A percentile compares a stretch with the other conserved stretches of the same genome.
These are phyloP conservation scores for Coemansia furcata DNA, from an alignment of 192 early-diverging fungal genomes.

Conservation along the genomic window DNA sequence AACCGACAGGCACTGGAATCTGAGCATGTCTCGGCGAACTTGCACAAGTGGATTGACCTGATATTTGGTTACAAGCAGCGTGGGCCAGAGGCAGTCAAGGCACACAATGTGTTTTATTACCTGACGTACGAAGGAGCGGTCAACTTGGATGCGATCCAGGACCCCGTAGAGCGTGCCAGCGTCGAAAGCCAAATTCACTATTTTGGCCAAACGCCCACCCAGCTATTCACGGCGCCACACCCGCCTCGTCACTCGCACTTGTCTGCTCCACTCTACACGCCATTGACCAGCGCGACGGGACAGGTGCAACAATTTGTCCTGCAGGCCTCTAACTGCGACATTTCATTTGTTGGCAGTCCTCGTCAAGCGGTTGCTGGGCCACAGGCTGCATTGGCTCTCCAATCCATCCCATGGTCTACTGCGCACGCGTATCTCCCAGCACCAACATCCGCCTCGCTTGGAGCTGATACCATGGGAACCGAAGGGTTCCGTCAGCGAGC, in stretches of 20 bases:
- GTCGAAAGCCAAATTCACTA: conserved; percentile 95
- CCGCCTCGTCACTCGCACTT: conserved; percentile 43
- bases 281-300: conserved; percentile 23
- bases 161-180: conserved; percentile 83
- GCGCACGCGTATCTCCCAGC: not conserved
- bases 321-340: conserved; percentile 24
- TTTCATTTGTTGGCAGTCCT: conserved; percentile 32
- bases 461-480: not conserved
- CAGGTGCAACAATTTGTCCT: conserved; percentile 41
- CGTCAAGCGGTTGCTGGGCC: not conserved
- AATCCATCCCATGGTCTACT: conserved; percentile 10
- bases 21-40: conserved; percentile 82
- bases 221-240: conserved; percentile 86
- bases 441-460: no score
- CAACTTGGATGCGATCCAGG: conserved; percentile 83
- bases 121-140: conserved; percentile 96
- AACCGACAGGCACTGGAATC: conserved; percentile 77
- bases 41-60: conserved; percentile 95
- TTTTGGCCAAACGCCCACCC: conserved; percentile 95
- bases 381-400: not conserved
- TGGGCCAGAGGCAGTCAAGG: conserved; percentile 77
- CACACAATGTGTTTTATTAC: conserved; percentile 95
- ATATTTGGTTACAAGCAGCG: conserved; percentile 97
- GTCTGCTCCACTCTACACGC: conserved; percentile 14
- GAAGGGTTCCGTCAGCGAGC: not conserved